Percentiles rank a stretch among this genome's conserved stretches.
phyloP scores from a whole-genome alignment of 371 early-diverging fungal species.

The Fennellomyces sp. region DNA sequence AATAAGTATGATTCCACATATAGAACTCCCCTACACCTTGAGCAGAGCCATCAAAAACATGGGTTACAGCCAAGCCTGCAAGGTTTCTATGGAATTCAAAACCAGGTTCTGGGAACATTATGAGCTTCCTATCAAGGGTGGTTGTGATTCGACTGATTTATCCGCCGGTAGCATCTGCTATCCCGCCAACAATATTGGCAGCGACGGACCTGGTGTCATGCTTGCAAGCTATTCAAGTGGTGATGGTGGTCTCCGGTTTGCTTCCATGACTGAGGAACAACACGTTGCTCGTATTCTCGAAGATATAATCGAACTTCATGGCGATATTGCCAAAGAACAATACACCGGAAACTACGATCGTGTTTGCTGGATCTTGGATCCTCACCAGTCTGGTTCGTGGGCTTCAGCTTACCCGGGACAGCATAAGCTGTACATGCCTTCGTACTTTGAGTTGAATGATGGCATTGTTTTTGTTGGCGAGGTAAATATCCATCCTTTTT shows the following conservation, averaged over 20 bases:
- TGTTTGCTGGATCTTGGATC: constrained; percentile 29
- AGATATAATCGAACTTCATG: constrained; percentile 35
- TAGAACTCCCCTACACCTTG: constrained; percentile 28
- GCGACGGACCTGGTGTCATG: constrained; percentile 32
- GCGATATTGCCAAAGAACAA: constrained; percentile 29
- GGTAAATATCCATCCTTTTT: too few species aligned
- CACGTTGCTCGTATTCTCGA: constrained; percentile 30
- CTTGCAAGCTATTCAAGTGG: constrained; percentile 34
- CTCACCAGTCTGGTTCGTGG: constrained; percentile 32
- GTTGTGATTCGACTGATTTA: constrained; percentile 33
- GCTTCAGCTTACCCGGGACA: constrained; percentile 27
- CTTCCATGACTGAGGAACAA: constrained; percentile 36
- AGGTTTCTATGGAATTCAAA: constrained; percentile 34
- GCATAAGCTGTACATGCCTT: constrained; percentile 35
- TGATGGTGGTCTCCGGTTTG: constrained; percentile 23
- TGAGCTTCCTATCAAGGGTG: constrained; percentile 32
- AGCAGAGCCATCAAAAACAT: constrained; percentile 25
- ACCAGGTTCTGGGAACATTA: constrained; percentile 38
- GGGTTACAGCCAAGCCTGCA: constrained; percentile 27
- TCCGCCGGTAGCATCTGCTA: constrained; percentile 24
- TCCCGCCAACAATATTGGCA: constrained; percentile 29
- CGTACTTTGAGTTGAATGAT: constrained; percentile 29
- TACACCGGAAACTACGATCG: constrained; percentile 34
- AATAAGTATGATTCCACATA: too few species aligned
- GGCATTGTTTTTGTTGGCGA: constrained; percentile 37